Evolutionary conservation across 2,329 filamentous ascomycete genomes (phyloP).

Genomic region (Cercospora nicotianae): DNA sequence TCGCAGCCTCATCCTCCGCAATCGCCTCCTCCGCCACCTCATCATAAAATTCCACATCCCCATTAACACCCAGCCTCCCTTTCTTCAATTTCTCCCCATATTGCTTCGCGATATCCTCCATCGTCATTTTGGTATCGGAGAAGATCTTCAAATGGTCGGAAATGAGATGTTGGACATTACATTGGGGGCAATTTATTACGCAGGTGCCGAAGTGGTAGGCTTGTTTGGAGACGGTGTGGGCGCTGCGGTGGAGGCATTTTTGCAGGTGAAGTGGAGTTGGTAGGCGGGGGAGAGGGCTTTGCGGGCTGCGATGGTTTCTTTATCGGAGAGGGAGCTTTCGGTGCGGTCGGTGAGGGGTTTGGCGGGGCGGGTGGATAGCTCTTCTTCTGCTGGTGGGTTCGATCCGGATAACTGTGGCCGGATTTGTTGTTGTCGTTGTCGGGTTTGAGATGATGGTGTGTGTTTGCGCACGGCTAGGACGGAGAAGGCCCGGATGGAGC

Average conservation of each 20-base stretch:
- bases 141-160: slow-evolving; percentile 86
- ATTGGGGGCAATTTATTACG: slow-evolving; percentile 82
- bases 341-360: slow-evolving; percentile 36
- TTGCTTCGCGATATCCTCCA: slow-evolving; percentile 75
- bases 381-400: background rate
- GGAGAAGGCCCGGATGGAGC: slow-evolving; percentile 22
- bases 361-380: background rate
- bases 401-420: slow-evolving; percentile 17
- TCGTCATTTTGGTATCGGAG: slow-evolving; percentile 65
- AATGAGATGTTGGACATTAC: slow-evolving; percentile 86
- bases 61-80: slow-evolving; percentile 69
- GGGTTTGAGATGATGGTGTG: slow-evolving; percentile 5
- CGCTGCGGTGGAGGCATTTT: slow-evolving; percentile 73
- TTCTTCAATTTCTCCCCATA: slow-evolving; percentile 73
- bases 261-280: slow-evolving; percentile 88
- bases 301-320: slow-evolving; percentile 41
- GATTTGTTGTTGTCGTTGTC: slow-evolving; percentile 18
- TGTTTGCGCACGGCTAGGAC: slow-evolving; percentile 14
- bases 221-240: slow-evolving; percentile 86
- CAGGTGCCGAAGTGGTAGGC: slow-evolving; percentile 91
- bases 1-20: slow-evolving; percentile 5
- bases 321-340: slow-evolving; percentile 23
- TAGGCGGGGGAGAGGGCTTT: slow-evolving; percentile 66
- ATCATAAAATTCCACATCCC: slow-evolving; percentile 91
- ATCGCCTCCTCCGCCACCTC: slow-evolving; percentile 51